Conservation (phyloP, 805 yeast species). For the Phaffomyces thermotolerans region DNA sequence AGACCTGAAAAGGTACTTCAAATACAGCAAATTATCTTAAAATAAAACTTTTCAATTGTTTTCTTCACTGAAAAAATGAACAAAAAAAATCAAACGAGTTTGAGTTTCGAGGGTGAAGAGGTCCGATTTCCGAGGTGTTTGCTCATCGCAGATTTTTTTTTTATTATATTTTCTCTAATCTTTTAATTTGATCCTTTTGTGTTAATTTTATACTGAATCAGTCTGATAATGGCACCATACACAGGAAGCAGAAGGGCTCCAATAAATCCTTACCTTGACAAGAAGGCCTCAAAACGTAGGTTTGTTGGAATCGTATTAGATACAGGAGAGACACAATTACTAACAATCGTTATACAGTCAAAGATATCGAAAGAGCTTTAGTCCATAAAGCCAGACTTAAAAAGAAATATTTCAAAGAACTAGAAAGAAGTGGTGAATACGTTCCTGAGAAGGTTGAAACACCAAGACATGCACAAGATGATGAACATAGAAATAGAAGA, state of each 20-base stretch:
- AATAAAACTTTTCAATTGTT: too few relatives aligned
- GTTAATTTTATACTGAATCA: too few relatives aligned
- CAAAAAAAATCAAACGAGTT: constrained; percentile 1
- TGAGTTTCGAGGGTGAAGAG: too few relatives aligned
- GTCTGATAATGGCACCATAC: constrained; percentile 3
- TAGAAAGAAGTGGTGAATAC: constrained; percentile 62
- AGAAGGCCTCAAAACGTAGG: constrained; percentile 20
- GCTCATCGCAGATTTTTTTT: constrained; percentile 8
- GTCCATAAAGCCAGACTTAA: constrained; percentile 75
- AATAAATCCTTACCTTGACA: constrained; percentile 19
- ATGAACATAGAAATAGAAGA: constrained; percentile 15
- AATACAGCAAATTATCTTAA: too few relatives aligned
- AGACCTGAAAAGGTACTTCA: too few relatives aligned
- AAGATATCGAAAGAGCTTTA: constrained; percentile 72
- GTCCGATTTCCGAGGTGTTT: constrained; percentile 1
- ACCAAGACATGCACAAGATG: constrained; percentile 5
- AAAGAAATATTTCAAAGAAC: constrained; percentile 71
- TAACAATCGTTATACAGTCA: constrained; percentile 27
- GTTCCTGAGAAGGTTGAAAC: constrained; percentile 37
- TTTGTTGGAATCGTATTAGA: background rate
- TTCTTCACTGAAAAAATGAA: background rate
- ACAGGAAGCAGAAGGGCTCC: background rate
- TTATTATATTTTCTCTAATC: too few relatives aligned
- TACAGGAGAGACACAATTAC: background rate
- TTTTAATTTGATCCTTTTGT: too few relatives aligned